phyloP scores from a whole-genome alignment of 2,329 filamentous ascomycete species.

The Fusarium dlaminii region DNA sequence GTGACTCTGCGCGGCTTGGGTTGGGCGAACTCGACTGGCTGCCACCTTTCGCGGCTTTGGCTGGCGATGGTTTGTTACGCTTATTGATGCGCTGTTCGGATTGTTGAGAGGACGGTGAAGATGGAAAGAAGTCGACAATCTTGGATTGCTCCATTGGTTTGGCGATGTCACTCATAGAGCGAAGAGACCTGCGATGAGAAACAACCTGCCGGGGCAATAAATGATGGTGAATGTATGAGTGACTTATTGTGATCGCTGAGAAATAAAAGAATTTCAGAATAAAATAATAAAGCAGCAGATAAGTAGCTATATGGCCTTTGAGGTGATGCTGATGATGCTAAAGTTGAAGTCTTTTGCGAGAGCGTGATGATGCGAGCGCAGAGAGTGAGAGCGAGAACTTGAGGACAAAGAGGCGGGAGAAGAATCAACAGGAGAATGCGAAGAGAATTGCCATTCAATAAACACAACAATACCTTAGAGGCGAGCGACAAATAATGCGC shows the following conservation, averaged over 20 bases:
- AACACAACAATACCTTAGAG: not conserved
- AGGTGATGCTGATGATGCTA: not conserved
- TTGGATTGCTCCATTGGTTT: conserved; percentile 23
- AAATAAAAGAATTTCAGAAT: not conserved
- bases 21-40: not conserved
- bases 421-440: not conserved
- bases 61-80: not conserved
- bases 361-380: not conserved
- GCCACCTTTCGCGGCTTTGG: not conserved
- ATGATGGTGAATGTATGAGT: not conserved
- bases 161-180: not conserved
- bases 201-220: not conserved
- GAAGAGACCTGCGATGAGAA: not conserved
- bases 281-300: not conserved
- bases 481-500: not conserved
- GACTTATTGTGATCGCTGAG: not conserved
- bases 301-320: not conserved
- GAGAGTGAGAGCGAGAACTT: not conserved
- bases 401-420: not conserved
- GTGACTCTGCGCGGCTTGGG: not conserved
- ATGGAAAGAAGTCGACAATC: conserved; percentile 25
- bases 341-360: not conserved
- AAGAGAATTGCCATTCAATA: not conserved
- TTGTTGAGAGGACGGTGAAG: not conserved
- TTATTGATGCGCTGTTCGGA: not conserved